Evolutionary conservation across 2,329 filamentous ascomycete genomes (phyloP).

Genomic region (Clonostachys rhizophaga): DNA sequence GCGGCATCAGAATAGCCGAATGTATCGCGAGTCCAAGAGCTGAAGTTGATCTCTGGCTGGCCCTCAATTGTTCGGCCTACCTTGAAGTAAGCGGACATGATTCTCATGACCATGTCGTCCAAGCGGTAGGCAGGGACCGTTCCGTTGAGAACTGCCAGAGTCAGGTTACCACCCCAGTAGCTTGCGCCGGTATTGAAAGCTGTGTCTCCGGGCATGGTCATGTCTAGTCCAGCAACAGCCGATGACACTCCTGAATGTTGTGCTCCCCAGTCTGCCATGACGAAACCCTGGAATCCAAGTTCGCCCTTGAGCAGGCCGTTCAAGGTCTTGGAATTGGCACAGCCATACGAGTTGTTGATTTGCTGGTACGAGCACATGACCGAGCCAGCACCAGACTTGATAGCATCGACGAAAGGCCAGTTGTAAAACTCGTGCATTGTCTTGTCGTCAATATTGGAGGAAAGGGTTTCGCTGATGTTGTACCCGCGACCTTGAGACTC

Average conservation of each 20-base stretch:
- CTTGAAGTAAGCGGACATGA: constrained; percentile 67
- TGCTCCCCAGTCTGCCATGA: constrained; percentile 78
- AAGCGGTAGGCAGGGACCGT: constrained; percentile 83
- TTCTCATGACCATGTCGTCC: constrained; percentile 89
- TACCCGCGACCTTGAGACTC: constrained; percentile 50
- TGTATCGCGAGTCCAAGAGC: constrained; percentile 78
- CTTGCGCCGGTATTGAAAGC: constrained; percentile 66
- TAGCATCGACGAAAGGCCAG: constrained; percentile 74
- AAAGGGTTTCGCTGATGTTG: constrained; percentile 56
- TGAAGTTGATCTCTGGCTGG: constrained; percentile 68
- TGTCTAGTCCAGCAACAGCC: constrained; percentile 72
- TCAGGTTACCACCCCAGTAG: constrained; percentile 85
- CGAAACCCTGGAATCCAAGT: constrained; percentile 75
- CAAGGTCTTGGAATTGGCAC: constrained; percentile 72
- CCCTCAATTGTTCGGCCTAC: constrained; percentile 48
- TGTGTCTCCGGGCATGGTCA: constrained; percentile 87
- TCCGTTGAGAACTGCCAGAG: constrained; percentile 81
- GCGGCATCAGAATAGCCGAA: constrained; percentile 64
- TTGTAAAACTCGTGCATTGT: constrained; percentile 72
- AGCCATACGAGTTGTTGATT: constrained; percentile 75
- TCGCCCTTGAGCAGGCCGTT: constrained; percentile 77
- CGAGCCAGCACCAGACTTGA: constrained; percentile 60
- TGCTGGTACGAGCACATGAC: constrained; percentile 71
- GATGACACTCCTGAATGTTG: constrained; percentile 65
- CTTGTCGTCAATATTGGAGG: constrained; percentile 65